A percentile compares a stretch with the other conserved stretches of the same genome.
These are phyloP conservation scores for Penicillium concentricum DNA, from an alignment of 2,329 filamentous ascomycete genomes.

Conservation along the genomic window DNA sequence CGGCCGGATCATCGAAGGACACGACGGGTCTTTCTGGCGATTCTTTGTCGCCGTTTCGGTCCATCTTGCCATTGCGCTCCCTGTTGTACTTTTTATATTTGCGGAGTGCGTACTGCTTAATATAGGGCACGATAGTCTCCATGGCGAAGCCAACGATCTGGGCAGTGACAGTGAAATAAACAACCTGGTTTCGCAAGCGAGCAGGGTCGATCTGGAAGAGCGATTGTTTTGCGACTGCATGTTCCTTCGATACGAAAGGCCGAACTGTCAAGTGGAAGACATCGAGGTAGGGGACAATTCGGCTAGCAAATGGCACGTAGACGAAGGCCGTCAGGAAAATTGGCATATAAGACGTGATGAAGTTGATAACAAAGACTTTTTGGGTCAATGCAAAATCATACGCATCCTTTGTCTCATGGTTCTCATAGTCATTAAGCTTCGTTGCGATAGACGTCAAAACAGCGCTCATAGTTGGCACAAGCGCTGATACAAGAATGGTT, in stretches of 20 bases:
- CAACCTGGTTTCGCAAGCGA: conserved; percentile 84
- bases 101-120: conserved; percentile 75
- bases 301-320: conserved; percentile 86
- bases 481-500: conserved; percentile 77
- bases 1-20: conserved; percentile 64
- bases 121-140: conserved; percentile 80
- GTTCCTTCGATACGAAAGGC: conserved; percentile 72
- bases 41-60: conserved; percentile 24
- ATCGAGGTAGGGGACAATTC: conserved; percentile 85
- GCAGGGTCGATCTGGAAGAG: conserved; percentile 81
- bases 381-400: conserved; percentile 82
- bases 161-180: conserved; percentile 95
- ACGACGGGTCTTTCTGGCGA: conserved; percentile 39
- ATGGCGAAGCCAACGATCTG: conserved; percentile 86
- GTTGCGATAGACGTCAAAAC: conserved; percentile 81
- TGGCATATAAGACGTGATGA: conserved; percentile 92
- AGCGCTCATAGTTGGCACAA: conserved; percentile 76
- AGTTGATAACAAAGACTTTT: conserved; percentile 97
- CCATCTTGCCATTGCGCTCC: conserved; percentile 26
- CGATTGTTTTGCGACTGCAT: conserved; percentile 58
- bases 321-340: conserved; percentile 90
- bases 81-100: conserved; percentile 58
- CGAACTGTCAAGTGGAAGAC: conserved; percentile 77
- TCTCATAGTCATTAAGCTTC: conserved; percentile 78
- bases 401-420: conserved; percentile 84